Evolutionary conservation across 2,329 filamentous ascomycete species (phyloP).

Genomic region (Hymenotorrendiella dingleyae): DNA sequence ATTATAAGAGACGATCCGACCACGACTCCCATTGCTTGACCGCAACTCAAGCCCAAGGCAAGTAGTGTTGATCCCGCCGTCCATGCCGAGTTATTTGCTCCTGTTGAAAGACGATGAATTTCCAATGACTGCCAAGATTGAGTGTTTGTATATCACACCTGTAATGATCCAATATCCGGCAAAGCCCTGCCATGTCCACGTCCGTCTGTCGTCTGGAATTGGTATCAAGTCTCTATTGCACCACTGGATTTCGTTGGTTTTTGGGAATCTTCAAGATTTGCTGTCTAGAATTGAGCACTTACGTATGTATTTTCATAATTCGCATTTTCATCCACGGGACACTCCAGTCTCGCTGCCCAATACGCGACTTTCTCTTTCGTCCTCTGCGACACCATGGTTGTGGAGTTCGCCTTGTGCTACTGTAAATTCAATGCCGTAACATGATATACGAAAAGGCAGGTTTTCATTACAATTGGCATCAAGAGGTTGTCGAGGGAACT

Average conservation of each 20-base stretch:
- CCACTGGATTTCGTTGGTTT: slow-evolving; percentile 13
- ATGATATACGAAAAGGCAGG: too few species aligned
- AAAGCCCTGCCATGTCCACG: slow-evolving; percentile 29
- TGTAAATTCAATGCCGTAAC: too few species aligned
- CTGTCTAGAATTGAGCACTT: not conserved
- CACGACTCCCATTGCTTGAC: slow-evolving; percentile 29
- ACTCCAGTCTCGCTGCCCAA: slow-evolving; percentile 19
- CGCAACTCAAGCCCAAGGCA: slow-evolving; percentile 27
- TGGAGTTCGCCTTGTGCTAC: too few species aligned
- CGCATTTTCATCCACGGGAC: slow-evolving; percentile 20
- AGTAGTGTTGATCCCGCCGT: slow-evolving; percentile 26
- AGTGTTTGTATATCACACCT: slow-evolving; percentile 16
- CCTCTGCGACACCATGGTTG: slow-evolving; percentile 15
- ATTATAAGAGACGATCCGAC: slow-evolving; percentile 31
- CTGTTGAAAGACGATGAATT: too few species aligned
- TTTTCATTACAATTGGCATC: too few species aligned
- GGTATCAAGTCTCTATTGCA: slow-evolving; percentile 22
- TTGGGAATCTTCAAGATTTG: not conserved
- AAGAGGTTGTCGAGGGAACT: too few species aligned
- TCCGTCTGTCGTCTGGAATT: slow-evolving; percentile 21
- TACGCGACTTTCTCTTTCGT: slow-evolving; percentile 14
- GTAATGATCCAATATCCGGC: slow-evolving; percentile 30
- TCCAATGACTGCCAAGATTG: too few species aligned
- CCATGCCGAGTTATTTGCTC: slow-evolving; percentile 28
- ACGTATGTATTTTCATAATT: slow-evolving; percentile 24